Evolutionary conservation across 495 filamentous ascomycete genomes (phyloP).

Genomic region (Hyaloscypha variabilis): DNA sequence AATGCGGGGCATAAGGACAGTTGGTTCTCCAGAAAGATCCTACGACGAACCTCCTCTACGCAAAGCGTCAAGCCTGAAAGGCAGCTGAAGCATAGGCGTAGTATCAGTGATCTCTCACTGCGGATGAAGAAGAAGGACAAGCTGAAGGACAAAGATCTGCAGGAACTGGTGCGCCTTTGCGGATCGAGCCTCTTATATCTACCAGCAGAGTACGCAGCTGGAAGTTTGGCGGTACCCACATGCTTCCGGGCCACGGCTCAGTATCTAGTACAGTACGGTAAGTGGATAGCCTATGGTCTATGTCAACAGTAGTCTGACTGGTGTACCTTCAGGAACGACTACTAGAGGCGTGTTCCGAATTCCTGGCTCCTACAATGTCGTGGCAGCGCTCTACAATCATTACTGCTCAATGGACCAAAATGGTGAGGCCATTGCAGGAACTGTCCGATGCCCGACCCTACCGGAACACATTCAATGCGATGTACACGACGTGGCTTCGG

Average conservation of each 20-base stretch:
- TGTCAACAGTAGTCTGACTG: constrained; percentile 7
- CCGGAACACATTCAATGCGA: constrained; percentile 55
- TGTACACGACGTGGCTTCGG: constrained; percentile 71
- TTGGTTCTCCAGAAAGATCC: constrained; percentile 39
- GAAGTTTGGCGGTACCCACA: constrained; percentile 66
- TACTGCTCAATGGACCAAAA: constrained; percentile 57
- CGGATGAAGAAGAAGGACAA: constrained; percentile 56
- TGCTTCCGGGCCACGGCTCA: constrained; percentile 73
- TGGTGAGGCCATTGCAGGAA: constrained; percentile 48
- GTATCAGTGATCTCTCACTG: constrained; percentile 53
- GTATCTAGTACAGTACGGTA: constrained; percentile 69
- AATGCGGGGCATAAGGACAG: constrained; percentile 22
- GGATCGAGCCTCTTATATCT: constrained; percentile 70
- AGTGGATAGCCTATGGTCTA: constrained; percentile 28
- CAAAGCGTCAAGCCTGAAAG: constrained; percentile 34
- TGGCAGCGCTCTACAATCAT: constrained; percentile 63
- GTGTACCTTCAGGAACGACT: constrained; percentile 14
- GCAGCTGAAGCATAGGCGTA: constrained; percentile 42
- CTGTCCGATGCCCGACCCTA: constrained; percentile 54
- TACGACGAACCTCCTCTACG: constrained; percentile 34
- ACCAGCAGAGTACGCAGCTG: constrained; percentile 66
- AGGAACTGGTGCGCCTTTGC: constrained; percentile 70
- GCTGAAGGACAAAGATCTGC: constrained; percentile 62
- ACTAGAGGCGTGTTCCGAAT: constrained; percentile 63
- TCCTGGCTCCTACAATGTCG: constrained; percentile 55